These are phyloP conservation scores for Protostelium mycophagum DNA, from an alignment of 78 protist genomes.

Conservation along the genomic window DNA sequence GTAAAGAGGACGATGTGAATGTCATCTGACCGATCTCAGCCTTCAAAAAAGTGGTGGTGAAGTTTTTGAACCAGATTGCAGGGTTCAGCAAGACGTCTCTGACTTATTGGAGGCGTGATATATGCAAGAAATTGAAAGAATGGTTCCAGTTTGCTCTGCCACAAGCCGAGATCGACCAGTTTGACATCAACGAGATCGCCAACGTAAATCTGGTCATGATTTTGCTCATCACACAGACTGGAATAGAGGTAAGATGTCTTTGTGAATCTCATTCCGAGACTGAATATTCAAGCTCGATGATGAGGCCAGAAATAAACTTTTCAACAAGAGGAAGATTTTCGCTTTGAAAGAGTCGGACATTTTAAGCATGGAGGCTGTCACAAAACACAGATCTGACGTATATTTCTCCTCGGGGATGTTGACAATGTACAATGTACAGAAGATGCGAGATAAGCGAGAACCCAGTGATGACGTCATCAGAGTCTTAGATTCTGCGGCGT, in stretches of 20 bases:
- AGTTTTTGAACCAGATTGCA: background rate
- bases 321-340: background rate
- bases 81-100: background rate
- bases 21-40: background rate
- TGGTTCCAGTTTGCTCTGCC: background rate
- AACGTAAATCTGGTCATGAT: background rate
- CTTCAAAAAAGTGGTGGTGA: background rate
- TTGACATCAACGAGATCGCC: background rate
- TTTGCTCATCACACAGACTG: background rate
- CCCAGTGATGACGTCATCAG: too few species aligned
- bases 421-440: background rate
- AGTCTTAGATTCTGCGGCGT: too few species aligned
- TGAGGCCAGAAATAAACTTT: background rate
- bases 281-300: background rate
- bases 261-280: background rate
- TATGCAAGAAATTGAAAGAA: background rate
- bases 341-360: background rate
- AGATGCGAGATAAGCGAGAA: too few species aligned
- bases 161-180: background rate
- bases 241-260: background rate
- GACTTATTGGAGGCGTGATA: background rate
- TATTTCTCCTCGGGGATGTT: background rate
- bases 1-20: background rate
- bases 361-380: background rate
- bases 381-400: background rate